phyloP scores from a whole-genome alignment of 176 grass and related monocot genomes.

The Rhipidocladum racemiflorum region DNA sequence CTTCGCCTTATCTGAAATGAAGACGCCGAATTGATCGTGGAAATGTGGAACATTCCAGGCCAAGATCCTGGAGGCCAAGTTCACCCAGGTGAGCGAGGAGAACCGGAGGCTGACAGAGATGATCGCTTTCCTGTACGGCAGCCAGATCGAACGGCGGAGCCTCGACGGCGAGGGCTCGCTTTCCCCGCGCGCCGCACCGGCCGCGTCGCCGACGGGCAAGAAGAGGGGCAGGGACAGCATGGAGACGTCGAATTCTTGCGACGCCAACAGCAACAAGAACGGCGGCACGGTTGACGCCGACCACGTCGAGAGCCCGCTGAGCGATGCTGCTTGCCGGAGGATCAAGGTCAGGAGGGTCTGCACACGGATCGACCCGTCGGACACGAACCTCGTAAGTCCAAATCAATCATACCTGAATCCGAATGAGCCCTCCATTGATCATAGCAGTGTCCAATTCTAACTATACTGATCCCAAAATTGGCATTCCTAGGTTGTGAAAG shows the following conservation, averaged over 20 bases:
- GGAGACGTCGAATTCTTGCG: slow-evolving; percentile 13
- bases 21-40: neutral
- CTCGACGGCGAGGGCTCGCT: neutral
- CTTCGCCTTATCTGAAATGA: neutral
- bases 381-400: slow-evolving; percentile 55
- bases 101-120: slow-evolving; percentile 57
- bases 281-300: neutral
- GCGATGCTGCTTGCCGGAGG: slow-evolving; percentile 38
- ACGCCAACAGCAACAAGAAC: neutral
- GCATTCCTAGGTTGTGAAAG: slow-evolving; percentile 54
- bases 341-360: slow-evolving; percentile 45
- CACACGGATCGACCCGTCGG: slow-evolving; percentile 54
- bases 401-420: neutral
- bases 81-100: slow-evolving; percentile 64
- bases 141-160: neutral
- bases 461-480: neutral
- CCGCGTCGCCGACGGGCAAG: slow-evolving; percentile 20
- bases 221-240: slow-evolving; percentile 48
- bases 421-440: neutral
- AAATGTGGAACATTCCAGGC: slow-evolving; percentile 16
- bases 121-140: slow-evolving; percentile 34
- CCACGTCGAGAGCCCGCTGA: slow-evolving; percentile 18
- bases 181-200: neutral
- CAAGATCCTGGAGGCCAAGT: slow-evolving; percentile 38
- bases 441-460: neutral